These are phyloP conservation scores for Kurtzmaniella quercitrusa DNA, from an alignment of 1,139 yeast genomes.

Conservation along the genomic window DNA sequence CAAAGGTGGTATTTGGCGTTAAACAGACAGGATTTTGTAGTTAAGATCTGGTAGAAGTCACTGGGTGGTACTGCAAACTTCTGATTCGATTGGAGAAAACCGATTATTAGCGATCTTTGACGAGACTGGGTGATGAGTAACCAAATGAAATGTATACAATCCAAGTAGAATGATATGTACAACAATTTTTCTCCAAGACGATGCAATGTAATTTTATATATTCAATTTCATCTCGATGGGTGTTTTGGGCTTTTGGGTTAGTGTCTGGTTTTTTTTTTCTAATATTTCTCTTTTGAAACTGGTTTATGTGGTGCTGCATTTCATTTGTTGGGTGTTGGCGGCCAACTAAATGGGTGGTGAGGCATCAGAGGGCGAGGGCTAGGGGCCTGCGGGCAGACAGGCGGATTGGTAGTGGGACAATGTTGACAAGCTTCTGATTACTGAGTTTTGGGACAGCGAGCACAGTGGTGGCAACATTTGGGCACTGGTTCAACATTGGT, in stretches of 20 bases:
- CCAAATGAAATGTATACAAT: neutral
- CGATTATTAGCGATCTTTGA: neutral
- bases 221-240: neutral
- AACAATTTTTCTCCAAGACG: neutral
- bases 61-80: neutral
- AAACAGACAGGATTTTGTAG: neutral
- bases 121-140: neutral
- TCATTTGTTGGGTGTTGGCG: slow-evolving; percentile 4
- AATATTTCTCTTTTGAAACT: neutral
- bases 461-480: neutral
- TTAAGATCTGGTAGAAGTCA: neutral
- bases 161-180: neutral
- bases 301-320: slow-evolving; percentile 1
- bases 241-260: slow-evolving; percentile 10
- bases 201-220: neutral
- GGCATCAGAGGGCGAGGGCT: neutral
- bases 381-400: neutral
- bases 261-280: slow-evolving; percentile 1
- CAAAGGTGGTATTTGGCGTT: neutral
- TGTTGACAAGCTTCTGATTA: neutral
- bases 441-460: neutral
- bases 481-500: neutral
- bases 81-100: neutral
- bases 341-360: neutral
- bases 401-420: neutral